Conservation (phyloP, 1,139 yeast genomes). For the Lodderomyces parapsilosis region DNA sequence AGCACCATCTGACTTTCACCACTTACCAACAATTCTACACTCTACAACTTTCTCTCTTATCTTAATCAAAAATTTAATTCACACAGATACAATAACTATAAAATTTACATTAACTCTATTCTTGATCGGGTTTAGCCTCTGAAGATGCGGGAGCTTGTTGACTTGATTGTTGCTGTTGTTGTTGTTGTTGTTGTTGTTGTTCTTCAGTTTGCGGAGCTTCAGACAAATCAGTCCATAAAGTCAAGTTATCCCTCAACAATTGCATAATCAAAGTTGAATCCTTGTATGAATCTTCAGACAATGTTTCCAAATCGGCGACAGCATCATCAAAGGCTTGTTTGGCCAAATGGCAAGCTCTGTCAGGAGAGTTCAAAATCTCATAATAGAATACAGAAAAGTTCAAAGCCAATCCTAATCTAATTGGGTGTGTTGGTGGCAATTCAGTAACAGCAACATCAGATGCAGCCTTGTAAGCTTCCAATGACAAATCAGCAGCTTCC, state of each 20-base stretch:
- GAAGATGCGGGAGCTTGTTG: slow-evolving; percentile 21
- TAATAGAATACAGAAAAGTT: slow-evolving; percentile 98
- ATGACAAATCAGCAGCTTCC: slow-evolving; percentile 87
- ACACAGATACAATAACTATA: slow-evolving; percentile 17
- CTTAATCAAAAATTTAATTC: slow-evolving; percentile 13
- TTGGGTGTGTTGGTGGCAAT: slow-evolving; percentile 98
- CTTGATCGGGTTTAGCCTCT: slow-evolving; percentile 37
- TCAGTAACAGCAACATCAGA: slow-evolving; percentile 96
- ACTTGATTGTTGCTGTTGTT: slow-evolving; percentile 8
- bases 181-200: slow-evolving; percentile 26
- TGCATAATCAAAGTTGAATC: slow-evolving; percentile 99
- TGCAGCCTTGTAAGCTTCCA: slow-evolving; percentile 93
- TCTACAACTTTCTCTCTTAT: background rate
- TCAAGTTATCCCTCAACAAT: slow-evolving; percentile 95
- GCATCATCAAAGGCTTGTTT: slow-evolving; percentile 99
- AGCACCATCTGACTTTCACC: no score
- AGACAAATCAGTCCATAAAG: slow-evolving; percentile 98
- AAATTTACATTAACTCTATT: slow-evolving; percentile 22
- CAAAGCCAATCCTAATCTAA: slow-evolving; percentile 95
- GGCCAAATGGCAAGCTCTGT: slow-evolving; percentile 97
- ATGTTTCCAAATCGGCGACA: slow-evolving; percentile 95
- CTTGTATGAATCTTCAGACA: slow-evolving; percentile 96
- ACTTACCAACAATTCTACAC: background rate
- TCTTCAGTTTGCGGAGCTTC: slow-evolving; percentile 66
- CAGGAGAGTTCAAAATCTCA: slow-evolving; percentile 97